Conservation (phyloP, 2,329 filamentous ascomycete species). For the Kalmusia sp. region DNA sequence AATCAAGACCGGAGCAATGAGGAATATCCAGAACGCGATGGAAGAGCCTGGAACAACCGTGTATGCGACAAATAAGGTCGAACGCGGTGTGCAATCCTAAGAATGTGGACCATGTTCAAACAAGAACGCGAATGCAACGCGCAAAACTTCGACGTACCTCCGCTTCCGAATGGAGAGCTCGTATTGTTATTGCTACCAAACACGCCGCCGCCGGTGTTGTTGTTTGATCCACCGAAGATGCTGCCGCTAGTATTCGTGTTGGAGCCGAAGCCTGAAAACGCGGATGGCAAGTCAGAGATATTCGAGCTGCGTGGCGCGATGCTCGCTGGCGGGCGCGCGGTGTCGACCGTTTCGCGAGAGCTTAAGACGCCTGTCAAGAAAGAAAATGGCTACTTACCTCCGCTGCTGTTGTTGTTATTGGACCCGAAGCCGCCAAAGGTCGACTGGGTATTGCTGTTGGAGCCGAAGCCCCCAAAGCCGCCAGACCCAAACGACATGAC, state of each 20-base stretch:
- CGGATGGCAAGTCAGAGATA: conserved; percentile 48
- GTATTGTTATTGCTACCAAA: conserved; percentile 42
- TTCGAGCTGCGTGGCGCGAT: conserved; percentile 35
- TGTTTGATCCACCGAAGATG: conserved; percentile 43
- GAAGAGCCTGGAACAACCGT: background rate
- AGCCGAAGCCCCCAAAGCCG: conserved; percentile 53
- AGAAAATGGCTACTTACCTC: conserved; percentile 58
- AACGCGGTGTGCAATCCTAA: background rate
- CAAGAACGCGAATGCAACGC: conserved; percentile 35
- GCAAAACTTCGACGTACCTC: conserved; percentile 48
- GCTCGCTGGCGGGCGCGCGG: conserved; percentile 37
- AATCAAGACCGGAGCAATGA: background rate
- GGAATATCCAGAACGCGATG: background rate
- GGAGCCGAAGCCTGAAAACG: conserved; percentile 50
- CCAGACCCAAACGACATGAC: conserved; percentile 62
- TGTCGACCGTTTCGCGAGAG: conserved; percentile 34
- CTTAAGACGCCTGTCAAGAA: conserved; percentile 17
- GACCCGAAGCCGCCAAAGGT: conserved; percentile 53
- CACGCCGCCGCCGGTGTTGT: conserved; percentile 35
- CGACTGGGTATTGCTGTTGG: conserved; percentile 42
- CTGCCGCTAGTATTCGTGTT: conserved; percentile 39
- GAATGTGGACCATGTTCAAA: conserved; percentile 14
- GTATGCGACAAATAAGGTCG: background rate
- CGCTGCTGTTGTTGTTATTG: conserved; percentile 40
- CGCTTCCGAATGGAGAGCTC: conserved; percentile 42